Base-by-base conservation (phyloP, 441 rosid genomes). In the Syzygium malaccense region DNA sequence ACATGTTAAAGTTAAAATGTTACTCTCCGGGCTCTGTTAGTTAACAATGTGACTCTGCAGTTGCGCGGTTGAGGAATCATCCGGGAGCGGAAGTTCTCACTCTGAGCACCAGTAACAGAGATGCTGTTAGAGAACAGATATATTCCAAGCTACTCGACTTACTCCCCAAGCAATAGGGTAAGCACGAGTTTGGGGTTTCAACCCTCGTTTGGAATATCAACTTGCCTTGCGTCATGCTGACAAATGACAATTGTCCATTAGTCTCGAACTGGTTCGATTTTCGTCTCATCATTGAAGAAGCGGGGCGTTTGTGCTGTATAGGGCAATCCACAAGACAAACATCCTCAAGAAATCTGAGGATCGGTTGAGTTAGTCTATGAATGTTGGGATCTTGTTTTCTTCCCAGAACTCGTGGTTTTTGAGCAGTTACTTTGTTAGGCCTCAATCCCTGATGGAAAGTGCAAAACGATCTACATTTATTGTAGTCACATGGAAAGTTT, bases 21-120 rank as follows among this genome's bases (percentile, higher is more conserved):
- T 37, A 55, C 20, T 10, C 26, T 55, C 18, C 20, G 3, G 51
- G 51, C 58, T 85, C 55, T 71, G 26, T 84, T 55, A 6, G 3
- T 32, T 57, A 51, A 45, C 17, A 32, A 6, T 37, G 17, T 8
- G 17, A 86, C 87, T 88, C 28, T 89, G 91, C 94, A 96, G 97
- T 95, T 86, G 93, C 93, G 7, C 94, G 95, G 91, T 54, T 96
- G 90, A 96, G 91, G 93, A 93, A 93, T 68, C 94, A 95, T 87
- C 96, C 94, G 0, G 95, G 94, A 78, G 97, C 96, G 45, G 90
- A 89, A 55, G 86, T 95, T 56, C 92, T 94, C 91, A 92, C 93
- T 4, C 87, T 95, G 89, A 93, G 83, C 87, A 89, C 89, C 54
- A 89, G 89, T 87, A 95, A 94, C 88, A 93, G 97, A 90, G 97